Conservation (phyloP, 169 alveolate species). For the Cryptosporidium andersoni region DNA sequence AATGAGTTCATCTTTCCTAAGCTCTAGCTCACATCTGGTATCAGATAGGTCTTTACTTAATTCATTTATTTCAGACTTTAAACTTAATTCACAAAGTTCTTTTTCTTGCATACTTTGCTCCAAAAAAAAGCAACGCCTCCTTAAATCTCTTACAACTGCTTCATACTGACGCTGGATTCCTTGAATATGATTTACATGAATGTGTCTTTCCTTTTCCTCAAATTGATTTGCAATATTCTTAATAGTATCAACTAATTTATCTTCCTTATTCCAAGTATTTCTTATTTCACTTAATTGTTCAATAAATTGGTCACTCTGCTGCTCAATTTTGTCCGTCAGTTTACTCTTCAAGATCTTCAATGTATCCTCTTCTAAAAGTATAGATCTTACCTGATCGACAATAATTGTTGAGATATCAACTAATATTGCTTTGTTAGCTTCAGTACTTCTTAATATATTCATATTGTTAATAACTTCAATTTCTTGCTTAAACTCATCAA, state of each 20-base stretch:
- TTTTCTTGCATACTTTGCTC: conserved; percentile 24
- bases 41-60: conserved; percentile 5
- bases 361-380: too few species aligned
- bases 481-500: conserved; percentile 3
- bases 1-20: too few species aligned
- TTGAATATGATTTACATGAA: conserved; percentile 9
- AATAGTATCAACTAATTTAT: neutral
- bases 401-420: neutral
- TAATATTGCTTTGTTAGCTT: conserved; percentile 2
- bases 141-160: conserved; percentile 51
- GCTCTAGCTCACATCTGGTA: too few species aligned
- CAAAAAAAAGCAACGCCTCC: conserved; percentile 11
- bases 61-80: neutral
- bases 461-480: conserved; percentile 10
- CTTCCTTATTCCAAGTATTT: neutral
- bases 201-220: conserved; percentile 7
- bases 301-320: neutral
- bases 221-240: neutral
- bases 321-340: neutral
- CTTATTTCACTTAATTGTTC: conserved; percentile 7
- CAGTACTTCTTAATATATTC: conserved; percentile 13
- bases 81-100: conserved; percentile 18
- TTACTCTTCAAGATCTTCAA: neutral
- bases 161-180: conserved; percentile 53
- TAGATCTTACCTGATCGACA: neutral